Percentiles rank a stretch among this genome's conserved stretches.
These are phyloP conservation scores for Amylostereum areolatum DNA, from an alignment of 1,284 basidiomycete genomes.

Conservation along the genomic window DNA sequence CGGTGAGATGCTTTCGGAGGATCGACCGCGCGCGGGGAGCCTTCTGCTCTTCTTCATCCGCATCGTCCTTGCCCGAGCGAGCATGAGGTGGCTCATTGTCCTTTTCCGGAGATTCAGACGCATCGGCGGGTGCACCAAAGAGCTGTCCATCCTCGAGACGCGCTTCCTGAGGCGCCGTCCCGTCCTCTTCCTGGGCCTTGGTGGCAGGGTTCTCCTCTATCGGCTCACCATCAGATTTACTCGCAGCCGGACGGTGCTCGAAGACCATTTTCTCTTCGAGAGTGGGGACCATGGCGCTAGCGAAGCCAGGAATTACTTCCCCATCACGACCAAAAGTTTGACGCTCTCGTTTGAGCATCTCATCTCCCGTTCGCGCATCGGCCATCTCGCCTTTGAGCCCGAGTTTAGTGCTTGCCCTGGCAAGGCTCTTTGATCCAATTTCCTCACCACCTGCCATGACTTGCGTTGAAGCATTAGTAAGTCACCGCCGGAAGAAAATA, in stretches of 20 bases:
- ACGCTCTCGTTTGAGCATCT: constrained; percentile 43
- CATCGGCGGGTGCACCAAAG: constrained; percentile 52
- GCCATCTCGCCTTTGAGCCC: constrained; percentile 34
- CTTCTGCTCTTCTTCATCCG: constrained; percentile 45
- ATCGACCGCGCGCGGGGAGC: constrained; percentile 43
- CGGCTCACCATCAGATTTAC: constrained; percentile 30
- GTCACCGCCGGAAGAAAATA: neutral
- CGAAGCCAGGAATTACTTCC: constrained; percentile 50
- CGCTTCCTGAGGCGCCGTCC: constrained; percentile 26
- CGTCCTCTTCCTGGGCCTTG: constrained; percentile 10
- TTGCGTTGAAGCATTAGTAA: constrained; percentile 17
- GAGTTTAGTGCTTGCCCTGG: constrained; percentile 34
- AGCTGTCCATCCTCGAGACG: constrained; percentile 35
- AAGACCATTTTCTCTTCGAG: constrained; percentile 64
- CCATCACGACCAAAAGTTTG: constrained; percentile 50
- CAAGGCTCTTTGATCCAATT: constrained; percentile 26
- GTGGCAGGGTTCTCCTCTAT: constrained; percentile 23
- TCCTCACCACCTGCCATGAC: constrained; percentile 38
- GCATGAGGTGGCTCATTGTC: constrained; percentile 44
- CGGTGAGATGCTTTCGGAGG: constrained; percentile 49
- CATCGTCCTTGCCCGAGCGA: constrained; percentile 37
- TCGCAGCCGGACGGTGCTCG: constrained; percentile 29
- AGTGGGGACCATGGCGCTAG: constrained; percentile 62
- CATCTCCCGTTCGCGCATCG: constrained; percentile 34
- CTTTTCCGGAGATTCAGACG: constrained; percentile 31